Conservation (phyloP, 257 asterid species). For the Solanum raphanifolium region DNA sequence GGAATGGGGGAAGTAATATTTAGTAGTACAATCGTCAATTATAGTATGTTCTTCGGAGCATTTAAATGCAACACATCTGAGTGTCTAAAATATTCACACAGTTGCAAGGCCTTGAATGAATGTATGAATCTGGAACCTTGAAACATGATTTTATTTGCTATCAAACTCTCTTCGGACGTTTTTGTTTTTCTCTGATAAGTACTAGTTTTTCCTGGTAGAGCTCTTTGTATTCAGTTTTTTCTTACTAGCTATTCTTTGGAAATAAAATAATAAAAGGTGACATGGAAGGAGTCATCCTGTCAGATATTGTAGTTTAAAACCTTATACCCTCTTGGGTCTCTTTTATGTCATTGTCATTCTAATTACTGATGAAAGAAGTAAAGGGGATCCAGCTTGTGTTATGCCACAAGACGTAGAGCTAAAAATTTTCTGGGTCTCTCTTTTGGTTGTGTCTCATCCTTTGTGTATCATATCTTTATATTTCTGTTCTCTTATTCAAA, state of each 20-base stretch:
- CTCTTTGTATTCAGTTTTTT: not conserved
- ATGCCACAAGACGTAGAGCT: not conserved
- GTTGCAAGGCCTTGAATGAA: not conserved
- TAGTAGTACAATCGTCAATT: not conserved
- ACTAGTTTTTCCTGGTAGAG: not conserved
- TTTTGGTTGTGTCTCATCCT: not conserved
- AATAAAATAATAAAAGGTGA: not conserved
- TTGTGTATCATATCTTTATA: not conserved
- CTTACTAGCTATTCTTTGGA: not conserved
- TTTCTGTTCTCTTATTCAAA: slow-evolving; percentile 6
- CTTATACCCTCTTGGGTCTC: not conserved
- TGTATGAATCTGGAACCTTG: not conserved
- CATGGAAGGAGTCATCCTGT: not conserved
- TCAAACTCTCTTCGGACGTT: not conserved
- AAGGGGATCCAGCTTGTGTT: not conserved
- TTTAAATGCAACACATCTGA: not conserved
- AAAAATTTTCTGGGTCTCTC: not conserved
- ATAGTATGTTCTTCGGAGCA: not conserved
- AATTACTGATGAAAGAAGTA: not conserved
- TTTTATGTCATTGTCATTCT: not conserved
- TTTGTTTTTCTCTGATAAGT: not conserved
- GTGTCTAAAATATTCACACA: not conserved
- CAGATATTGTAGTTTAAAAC: not conserved
- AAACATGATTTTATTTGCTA: not conserved
- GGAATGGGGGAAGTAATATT: not conserved